Percentiles rank a stretch among this genome's conserved stretches.
These are phyloP conservation scores for Geotrichum armillariae DNA, from an alignment of 1,139 yeast species.

Conservation along the genomic window DNA sequence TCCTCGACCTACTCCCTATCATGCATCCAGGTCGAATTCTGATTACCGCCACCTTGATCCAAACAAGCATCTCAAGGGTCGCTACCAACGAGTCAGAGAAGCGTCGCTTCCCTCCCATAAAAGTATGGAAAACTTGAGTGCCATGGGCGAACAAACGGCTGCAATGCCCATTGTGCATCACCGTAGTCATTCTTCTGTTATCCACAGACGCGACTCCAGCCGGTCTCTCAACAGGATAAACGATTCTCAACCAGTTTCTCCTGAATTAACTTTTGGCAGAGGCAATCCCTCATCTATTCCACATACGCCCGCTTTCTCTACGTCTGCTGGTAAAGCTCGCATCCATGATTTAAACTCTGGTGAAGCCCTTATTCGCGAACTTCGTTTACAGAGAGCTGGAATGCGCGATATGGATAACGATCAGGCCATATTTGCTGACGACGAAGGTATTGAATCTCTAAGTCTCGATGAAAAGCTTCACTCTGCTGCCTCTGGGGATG, in stretches of 20 bases:
- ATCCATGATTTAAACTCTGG: constrained; percentile 10
- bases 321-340: constrained; percentile 6
- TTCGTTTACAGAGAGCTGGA: constrained; percentile 17
- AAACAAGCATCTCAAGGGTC: neutral
- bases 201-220: constrained; percentile 13
- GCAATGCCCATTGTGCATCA: constrained; percentile 14
- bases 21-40: neutral
- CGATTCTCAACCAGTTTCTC: constrained; percentile 9
- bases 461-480: constrained; percentile 5
- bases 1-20: constrained; percentile 36
- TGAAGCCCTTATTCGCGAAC: constrained; percentile 12
- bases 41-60: constrained; percentile 1
- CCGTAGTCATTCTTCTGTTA: constrained; percentile 17
- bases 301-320: constrained; percentile 6
- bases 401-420: constrained; percentile 13
- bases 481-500: constrained; percentile 22
- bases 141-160: neutral
- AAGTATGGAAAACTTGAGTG: constrained; percentile 19
- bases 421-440: constrained; percentile 16
- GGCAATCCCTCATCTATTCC: neutral
- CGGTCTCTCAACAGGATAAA: constrained; percentile 10
- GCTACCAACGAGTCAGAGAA: constrained; percentile 1
- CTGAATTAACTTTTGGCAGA: constrained; percentile 3
- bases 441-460: constrained; percentile 7
- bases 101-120: constrained; percentile 14